Conservation (phyloP, 345 rosid species). For the Ceriops tagal region DNA sequence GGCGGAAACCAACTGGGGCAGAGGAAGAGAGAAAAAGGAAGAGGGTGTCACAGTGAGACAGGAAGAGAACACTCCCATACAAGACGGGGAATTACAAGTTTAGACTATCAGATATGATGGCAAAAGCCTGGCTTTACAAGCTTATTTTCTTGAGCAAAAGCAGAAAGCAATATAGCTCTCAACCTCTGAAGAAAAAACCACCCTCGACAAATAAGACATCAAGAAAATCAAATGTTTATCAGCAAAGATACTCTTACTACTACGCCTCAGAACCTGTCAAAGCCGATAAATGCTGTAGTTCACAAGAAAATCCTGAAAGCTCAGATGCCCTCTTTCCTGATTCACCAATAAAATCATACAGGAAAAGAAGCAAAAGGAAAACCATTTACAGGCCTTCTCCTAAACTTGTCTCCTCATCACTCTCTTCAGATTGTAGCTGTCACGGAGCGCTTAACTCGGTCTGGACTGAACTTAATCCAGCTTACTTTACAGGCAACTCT, state of each 20-base stretch:
- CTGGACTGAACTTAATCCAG: slow-evolving; percentile 7
- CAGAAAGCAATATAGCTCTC: slow-evolving; percentile 14
- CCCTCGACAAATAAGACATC: background rate
- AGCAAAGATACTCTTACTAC: slow-evolving; percentile 16
- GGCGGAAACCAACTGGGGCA: slow-evolving; percentile 11
- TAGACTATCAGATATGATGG: background rate
- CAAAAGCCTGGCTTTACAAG: background rate
- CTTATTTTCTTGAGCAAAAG: background rate
- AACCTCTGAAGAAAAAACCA: slow-evolving; percentile 5
- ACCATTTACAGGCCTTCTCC: slow-evolving; percentile 32
- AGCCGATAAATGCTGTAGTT: slow-evolving; percentile 33
- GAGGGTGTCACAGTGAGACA: slow-evolving; percentile 7
- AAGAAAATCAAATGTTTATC: slow-evolving; percentile 13
- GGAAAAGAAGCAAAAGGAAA: slow-evolving; percentile 17
- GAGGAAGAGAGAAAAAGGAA: slow-evolving; percentile 2
- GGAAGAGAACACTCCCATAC: slow-evolving; percentile 17
- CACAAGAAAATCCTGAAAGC: slow-evolving; percentile 20
- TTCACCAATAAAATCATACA: slow-evolving; percentile 15
- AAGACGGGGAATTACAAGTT: slow-evolving; percentile 1
- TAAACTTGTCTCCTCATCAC: slow-evolving; percentile 29
- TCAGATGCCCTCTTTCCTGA: slow-evolving; percentile 20
- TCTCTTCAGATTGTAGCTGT: background rate
- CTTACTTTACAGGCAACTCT: slow-evolving; percentile 25
- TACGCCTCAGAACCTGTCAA: slow-evolving; percentile 3
- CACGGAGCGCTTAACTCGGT: background rate